Conservation (phyloP, 176 grass and related monocot species). For the Oryza meyeriana region DNA sequence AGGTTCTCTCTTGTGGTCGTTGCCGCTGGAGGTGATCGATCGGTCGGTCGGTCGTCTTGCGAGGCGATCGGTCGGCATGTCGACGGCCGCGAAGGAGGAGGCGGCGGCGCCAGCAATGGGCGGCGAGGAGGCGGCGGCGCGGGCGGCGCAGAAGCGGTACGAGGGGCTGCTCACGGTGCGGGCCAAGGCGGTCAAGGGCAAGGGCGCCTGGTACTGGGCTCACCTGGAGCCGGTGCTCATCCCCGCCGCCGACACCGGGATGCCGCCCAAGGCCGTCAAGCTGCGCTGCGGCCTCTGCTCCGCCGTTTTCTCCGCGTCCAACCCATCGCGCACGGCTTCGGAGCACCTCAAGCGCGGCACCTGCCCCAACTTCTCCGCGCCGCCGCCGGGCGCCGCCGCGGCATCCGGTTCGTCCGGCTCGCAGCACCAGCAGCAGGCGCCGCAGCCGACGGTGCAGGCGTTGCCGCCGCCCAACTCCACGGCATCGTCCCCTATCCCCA, state of each 20-base stretch:
- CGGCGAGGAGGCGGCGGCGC: constrained; percentile 51
- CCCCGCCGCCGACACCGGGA: constrained; percentile 50
- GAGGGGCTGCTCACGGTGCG: constrained; percentile 64
- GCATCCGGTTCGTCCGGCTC: constrained; percentile 18
- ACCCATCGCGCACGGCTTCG: constrained; percentile 69
- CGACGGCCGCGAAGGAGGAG: constrained; percentile 33
- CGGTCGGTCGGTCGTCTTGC: background rate
- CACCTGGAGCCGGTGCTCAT: constrained; percentile 72
- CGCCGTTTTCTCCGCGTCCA: constrained; percentile 74
- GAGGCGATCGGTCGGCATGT: constrained; percentile 35
- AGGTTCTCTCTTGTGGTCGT: background rate
- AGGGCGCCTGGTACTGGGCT: constrained; percentile 83
- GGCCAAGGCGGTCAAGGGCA: constrained; percentile 72
- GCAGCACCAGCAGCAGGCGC: constrained; percentile 30
- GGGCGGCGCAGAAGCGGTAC: constrained; percentile 61
- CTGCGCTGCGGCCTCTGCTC: constrained; percentile 68
- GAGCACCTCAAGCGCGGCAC: constrained; percentile 85
- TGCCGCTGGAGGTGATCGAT: constrained; percentile 18
- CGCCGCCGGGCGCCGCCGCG: constrained; percentile 17
- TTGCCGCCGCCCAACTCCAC: constrained; percentile 44
- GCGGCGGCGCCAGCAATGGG: constrained; percentile 33
- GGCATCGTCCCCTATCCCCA: constrained; percentile 58
- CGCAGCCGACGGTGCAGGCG: constrained; percentile 20
- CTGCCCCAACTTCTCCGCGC: constrained; percentile 67
- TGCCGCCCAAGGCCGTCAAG: constrained; percentile 71